Conservation (phyloP, 768 basidiomycete species). For the Pleurotus cornucopiae region DNA sequence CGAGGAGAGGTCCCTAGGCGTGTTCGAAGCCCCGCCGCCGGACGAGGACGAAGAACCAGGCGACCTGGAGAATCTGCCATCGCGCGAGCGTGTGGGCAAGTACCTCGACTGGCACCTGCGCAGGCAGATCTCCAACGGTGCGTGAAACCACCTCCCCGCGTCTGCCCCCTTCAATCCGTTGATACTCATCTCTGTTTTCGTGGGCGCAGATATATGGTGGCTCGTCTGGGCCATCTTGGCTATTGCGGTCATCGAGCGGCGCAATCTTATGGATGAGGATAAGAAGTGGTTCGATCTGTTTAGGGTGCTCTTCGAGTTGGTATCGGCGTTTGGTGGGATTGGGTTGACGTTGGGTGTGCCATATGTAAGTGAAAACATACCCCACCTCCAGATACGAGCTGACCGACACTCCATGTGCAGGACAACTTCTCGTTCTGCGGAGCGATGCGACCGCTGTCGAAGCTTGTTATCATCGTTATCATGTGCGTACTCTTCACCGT, state of each 20-base stretch:
- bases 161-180: neutral
- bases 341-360: conserved; percentile 66
- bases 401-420: conserved; percentile 16
- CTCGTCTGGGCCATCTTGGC: conserved; percentile 69
- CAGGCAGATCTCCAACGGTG: conserved; percentile 55
- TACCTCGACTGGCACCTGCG: conserved; percentile 57
- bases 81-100: conserved; percentile 40
- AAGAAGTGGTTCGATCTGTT: conserved; percentile 65
- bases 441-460: conserved; percentile 59
- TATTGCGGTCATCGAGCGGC: conserved; percentile 67
- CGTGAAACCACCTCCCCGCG: conserved; percentile 13
- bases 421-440: conserved; percentile 64
- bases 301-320: conserved; percentile 56
- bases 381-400: too few species aligned
- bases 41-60: conserved; percentile 47
- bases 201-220: conserved; percentile 70
- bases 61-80: conserved; percentile 29
- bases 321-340: conserved; percentile 66
- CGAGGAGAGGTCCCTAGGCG: conserved; percentile 69
- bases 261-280: conserved; percentile 46
- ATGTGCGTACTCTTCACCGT: conserved; percentile 39
- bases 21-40: conserved; percentile 51
- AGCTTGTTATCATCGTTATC: conserved; percentile 65
- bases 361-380: conserved; percentile 23
- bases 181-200: neutral